Base-by-base conservation (phyloP, 176 grass and related monocot species). In the Oropetium thomaeum region DNA sequence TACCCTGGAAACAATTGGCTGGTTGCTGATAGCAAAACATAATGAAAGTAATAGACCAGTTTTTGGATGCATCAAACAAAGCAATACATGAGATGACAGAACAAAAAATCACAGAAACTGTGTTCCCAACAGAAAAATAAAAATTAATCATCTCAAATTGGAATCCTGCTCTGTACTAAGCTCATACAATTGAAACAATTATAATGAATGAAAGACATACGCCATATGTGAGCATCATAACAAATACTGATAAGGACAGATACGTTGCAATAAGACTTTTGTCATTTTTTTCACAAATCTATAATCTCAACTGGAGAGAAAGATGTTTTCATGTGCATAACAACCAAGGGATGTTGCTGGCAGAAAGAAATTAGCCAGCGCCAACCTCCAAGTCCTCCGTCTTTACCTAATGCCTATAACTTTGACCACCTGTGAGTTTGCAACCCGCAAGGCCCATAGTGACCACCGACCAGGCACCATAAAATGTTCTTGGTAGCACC, bases 141-240 rank as follows among this genome's bases (percentile, higher is more conserved):
- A 29, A 16, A 45, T 7, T 32, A 15, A 49, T n/a, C 30, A 71
- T 71, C 28, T 62, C 9, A 59, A n/a, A n/a, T 29, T 76, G 63
- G 63, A 76, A 76, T 62, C 12, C 28, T 52, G 4, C 42, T 69
- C 20, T 49, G 67, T n/a, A 49, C 33, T 32, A 43, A 77, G 41
- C 27, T 35, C 7, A 61, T 13, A 47, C 54, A 4, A 22, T 29
- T 8, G 5, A 33, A 33, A 34, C 39, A 47, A 12, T 9, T 22
- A n/a, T n/a, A 57, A 57, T 13, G 7, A 19, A 58, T 10, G 23
- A 38, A 61, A 47, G 45, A 31, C 4, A 79, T 17, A 51, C 42
- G 12, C 33, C 47, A 71, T 26, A 10, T 49, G 3, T 13, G 4
- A 82, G 59, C 47, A 65, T 65, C 37, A 16, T 49, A 62, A 30